A percentile compares a stretch with the other conserved stretches of the same genome.
Conservation (phyloP, 2,329 filamentous ascomycete species). For the Stemphylium vesicarium region DNA sequence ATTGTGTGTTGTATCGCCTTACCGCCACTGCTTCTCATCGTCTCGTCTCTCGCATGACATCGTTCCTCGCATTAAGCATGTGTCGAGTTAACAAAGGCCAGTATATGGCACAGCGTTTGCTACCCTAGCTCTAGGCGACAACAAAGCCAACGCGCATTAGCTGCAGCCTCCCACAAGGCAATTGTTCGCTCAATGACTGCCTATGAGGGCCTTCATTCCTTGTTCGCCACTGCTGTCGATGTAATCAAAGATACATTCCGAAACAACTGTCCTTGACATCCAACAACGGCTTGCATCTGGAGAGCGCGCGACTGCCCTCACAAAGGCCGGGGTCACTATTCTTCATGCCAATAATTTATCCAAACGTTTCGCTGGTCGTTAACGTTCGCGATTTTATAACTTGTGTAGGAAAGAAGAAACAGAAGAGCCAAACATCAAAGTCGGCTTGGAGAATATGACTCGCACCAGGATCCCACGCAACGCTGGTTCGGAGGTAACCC, state of each 20-base stretch:
- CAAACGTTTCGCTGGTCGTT: background rate
- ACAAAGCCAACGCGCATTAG: constrained; percentile 23
- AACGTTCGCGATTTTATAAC: background rate
- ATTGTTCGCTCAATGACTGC: constrained; percentile 14
- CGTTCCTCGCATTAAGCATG: background rate
- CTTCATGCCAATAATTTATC: background rate
- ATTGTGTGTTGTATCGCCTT: too few species aligned
- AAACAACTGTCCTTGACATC: constrained; percentile 25
- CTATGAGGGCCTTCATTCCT: constrained; percentile 15
- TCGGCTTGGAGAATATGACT: constrained; percentile 8
- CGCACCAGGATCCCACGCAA: constrained; percentile 18
- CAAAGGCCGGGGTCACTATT: constrained; percentile 12
- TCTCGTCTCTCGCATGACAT: background rate
- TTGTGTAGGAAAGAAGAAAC: background rate
- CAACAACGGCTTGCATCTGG: constrained; percentile 24
- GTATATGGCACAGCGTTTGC: constrained; percentile 22
- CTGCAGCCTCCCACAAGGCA: constrained; percentile 30
- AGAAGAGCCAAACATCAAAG: background rate
- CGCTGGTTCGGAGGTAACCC: constrained; percentile 17
- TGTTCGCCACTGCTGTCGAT: constrained; percentile 6
- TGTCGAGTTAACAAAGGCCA: constrained; percentile 16
- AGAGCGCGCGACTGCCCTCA: constrained; percentile 6
- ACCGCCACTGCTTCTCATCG: too few species aligned
- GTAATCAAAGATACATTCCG: constrained; percentile 27
- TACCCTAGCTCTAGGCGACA: constrained; percentile 11